A percentile compares a stretch with the other conserved stretches of the same genome.
phyloP scores from a whole-genome alignment of 768 basidiomycete genomes.

The Amanita fuliginea region DNA sequence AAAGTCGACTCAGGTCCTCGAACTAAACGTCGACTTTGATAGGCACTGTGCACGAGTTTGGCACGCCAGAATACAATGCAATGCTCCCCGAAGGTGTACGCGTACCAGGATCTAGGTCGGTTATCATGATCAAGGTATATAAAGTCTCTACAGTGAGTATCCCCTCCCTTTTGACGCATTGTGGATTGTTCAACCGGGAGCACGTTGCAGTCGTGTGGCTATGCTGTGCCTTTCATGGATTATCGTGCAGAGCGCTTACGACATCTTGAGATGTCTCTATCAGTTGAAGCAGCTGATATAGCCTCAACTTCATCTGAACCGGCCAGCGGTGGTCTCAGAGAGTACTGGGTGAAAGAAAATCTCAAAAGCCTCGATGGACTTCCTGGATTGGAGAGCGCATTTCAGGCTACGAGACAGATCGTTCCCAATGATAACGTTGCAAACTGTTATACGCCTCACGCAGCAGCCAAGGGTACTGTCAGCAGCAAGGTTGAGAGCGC shows the following conservation, averaged over 20 bases:
- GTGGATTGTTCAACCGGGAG: not conserved
- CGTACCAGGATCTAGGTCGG: slow-evolving; percentile 45
- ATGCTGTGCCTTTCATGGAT: slow-evolving; percentile 47
- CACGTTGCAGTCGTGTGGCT: slow-evolving; percentile 51
- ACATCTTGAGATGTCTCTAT: slow-evolving; percentile 33
- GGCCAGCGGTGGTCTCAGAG: slow-evolving; percentile 34
- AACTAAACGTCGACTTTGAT: not conserved
- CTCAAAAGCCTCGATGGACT: slow-evolving; percentile 44
- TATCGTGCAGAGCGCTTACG: slow-evolving; percentile 45
- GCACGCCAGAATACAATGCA: slow-evolving; percentile 45
- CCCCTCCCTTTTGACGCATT: not conserved
- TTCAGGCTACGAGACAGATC: not conserved
- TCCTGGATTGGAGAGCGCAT: slow-evolving; percentile 18
- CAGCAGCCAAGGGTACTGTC: too few relatives aligned
- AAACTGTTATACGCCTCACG: too few relatives aligned
- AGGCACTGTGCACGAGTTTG: slow-evolving; percentile 55
- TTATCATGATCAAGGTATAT: slow-evolving; percentile 49
- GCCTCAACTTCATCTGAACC: not conserved
- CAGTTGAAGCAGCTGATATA: slow-evolving; percentile 32
- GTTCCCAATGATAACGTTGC: too few relatives aligned
- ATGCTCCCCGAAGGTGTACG: slow-evolving; percentile 36
- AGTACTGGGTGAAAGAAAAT: slow-evolving; percentile 46
- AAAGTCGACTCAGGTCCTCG: not conserved
- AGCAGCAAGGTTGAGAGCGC: too few relatives aligned
- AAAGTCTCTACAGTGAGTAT: slow-evolving; percentile 38